phyloP scores from a whole-genome alignment of 2,329 filamentous ascomycete genomes.

The Fusarium sp. region DNA sequence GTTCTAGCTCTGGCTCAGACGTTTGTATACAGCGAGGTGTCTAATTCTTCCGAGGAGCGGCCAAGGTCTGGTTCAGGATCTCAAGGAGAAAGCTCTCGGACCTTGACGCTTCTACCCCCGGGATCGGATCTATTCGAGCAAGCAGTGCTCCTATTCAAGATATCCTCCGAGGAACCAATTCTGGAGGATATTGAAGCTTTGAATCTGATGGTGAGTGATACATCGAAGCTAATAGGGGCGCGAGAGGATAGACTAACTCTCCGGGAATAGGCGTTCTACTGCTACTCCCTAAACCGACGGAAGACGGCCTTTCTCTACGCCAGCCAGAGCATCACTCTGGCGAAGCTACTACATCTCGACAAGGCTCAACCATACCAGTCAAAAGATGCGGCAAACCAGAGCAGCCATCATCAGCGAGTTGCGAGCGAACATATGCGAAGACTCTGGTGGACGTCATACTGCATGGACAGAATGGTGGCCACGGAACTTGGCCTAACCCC shows the following conservation, averaged over 20 bases:
- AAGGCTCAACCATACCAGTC: neutral
- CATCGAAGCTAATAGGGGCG: neutral
- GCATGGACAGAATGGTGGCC: constrained; percentile 17
- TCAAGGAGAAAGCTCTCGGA: neutral
- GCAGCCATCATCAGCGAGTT: neutral
- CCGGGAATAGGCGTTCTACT: constrained; percentile 13
- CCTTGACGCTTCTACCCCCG: neutral
- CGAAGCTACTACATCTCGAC: constrained; percentile 4
- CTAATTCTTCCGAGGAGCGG: neutral
- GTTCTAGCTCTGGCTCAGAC: constrained; percentile 15
- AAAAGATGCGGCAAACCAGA: neutral
- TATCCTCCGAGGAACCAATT: constrained; percentile 9
- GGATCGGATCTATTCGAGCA: constrained; percentile 15
- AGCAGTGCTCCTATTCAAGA: constrained; percentile 13
- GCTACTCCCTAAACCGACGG: constrained; percentile 16
- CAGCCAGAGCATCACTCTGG: constrained; percentile 12
- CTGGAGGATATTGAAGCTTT: constrained; percentile 13
- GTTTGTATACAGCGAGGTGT: neutral
- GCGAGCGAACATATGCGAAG: constrained; percentile 6
- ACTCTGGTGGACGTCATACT: constrained; percentile 19
- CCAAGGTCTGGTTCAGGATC: neutral
- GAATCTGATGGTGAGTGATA: constrained; percentile 11
- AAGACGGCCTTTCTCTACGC: constrained; percentile 18
- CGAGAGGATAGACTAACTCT: neutral
- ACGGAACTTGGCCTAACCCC: constrained; percentile 8